These are phyloP conservation scores for Teratosphaeria gauchensis DNA, from an alignment of 2,329 filamentous ascomycete species.

Conservation along the genomic window DNA sequence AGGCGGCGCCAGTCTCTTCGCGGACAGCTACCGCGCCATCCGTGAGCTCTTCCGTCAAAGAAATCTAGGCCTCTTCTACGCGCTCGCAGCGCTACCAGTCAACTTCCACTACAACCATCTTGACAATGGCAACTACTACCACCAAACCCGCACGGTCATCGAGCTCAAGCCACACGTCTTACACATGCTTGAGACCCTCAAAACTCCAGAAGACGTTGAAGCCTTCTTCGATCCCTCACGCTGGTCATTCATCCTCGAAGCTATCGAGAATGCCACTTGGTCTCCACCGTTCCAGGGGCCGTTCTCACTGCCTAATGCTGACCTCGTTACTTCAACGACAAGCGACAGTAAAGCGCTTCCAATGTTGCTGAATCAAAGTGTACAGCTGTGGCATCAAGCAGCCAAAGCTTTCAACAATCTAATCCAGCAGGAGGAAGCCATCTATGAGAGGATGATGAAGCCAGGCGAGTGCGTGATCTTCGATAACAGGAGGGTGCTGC, in stretches of 20 bases:
- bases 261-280: slow-evolving; percentile 25
- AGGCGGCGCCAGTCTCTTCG: slow-evolving; percentile 81
- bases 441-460: slow-evolving; percentile 63
- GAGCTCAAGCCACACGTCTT: slow-evolving; percentile 5
- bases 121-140: slow-evolving; percentile 38
- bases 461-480: slow-evolving; percentile 90
- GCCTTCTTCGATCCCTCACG: background rate
- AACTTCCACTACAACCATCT: slow-evolving; percentile 40
- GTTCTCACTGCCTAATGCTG: slow-evolving; percentile 8
- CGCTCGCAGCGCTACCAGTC: slow-evolving; percentile 6
- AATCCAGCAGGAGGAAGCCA: slow-evolving; percentile 48
- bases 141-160: slow-evolving; percentile 18
- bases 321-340: background rate
- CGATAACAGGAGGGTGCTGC: slow-evolving; percentile 75
- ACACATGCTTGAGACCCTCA: background rate
- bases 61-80: slow-evolving; percentile 10
- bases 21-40: slow-evolving; percentile 60
- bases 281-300: slow-evolving; percentile 29
- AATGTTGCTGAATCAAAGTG: background rate
- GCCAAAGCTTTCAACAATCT: slow-evolving; percentile 47
- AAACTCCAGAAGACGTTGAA: background rate
- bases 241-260: slow-evolving; percentile 5
- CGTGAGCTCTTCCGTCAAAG: slow-evolving; percentile 15
- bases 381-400: slow-evolving; percentile 39
- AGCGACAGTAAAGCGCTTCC: background rate